These are phyloP conservation scores for Metschnikowia orientalis DNA, from an alignment of 805 yeast species.

Conservation along the genomic window DNA sequence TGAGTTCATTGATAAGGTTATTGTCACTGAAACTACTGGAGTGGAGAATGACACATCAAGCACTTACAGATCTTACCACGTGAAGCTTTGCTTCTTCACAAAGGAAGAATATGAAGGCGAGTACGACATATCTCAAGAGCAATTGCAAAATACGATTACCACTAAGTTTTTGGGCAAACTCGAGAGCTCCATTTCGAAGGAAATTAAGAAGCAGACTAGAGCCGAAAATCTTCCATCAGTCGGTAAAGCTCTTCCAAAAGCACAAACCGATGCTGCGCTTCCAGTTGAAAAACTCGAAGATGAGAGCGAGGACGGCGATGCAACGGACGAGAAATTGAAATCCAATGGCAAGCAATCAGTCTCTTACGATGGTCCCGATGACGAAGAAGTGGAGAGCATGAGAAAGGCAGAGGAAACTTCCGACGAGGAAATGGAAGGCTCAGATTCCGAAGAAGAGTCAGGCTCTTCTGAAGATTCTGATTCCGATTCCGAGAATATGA, in stretches of 20 bases:
- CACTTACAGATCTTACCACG: conserved; percentile 65
- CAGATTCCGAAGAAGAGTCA: conserved; percentile 32
- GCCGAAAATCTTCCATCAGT: conserved; percentile 54
- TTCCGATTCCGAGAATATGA: conserved; percentile 27
- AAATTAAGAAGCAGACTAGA: conserved; percentile 75
- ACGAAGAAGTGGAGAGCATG: conserved; percentile 89
- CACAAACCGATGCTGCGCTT: conserved; percentile 33
- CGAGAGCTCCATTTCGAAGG: conserved; percentile 72
- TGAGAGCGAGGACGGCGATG: conserved; percentile 56
- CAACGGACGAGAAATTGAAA: conserved; percentile 55
- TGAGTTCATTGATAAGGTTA: conserved; percentile 80
- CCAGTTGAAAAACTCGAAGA: conserved; percentile 30
- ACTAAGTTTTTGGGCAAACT: conserved; percentile 62
- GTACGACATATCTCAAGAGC: conserved; percentile 80
- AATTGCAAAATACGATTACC: conserved; percentile 66
- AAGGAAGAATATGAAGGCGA: conserved; percentile 75
- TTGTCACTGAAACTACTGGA: conserved; percentile 86
- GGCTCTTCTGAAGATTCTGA: conserved; percentile 31
- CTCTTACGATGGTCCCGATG: conserved; percentile 93
- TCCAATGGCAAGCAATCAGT: conserved; percentile 77
- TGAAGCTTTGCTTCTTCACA: conserved; percentile 72
- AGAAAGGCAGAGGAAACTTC: conserved; percentile 74
- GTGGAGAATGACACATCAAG: conserved; percentile 42
- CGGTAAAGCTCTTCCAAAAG: conserved; percentile 63
- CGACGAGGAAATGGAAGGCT: conserved; percentile 52